A percentile compares a stretch with the other conserved stretches of the same genome.
These are phyloP conservation scores for Mentha longifolia DNA, from an alignment of 257 asterid genomes.

Conservation along the genomic window DNA sequence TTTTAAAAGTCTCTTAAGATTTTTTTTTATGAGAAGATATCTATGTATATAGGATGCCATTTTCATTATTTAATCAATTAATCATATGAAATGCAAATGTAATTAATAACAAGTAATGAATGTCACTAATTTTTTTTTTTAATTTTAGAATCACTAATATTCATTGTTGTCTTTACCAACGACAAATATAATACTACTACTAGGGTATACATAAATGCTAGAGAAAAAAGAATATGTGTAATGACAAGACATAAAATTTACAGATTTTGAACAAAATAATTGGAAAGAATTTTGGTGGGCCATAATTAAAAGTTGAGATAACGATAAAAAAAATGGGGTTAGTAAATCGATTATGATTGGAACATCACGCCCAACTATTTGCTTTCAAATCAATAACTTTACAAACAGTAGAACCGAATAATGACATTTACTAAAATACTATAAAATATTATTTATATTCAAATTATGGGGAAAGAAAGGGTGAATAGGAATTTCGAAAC, in stretches of 20 bases:
- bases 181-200: too few relatives aligned
- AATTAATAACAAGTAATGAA: too few relatives aligned
- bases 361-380: too few relatives aligned
- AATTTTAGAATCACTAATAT: too few relatives aligned
- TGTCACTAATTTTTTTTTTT: too few relatives aligned
- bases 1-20: too few relatives aligned
- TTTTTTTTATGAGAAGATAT: too few relatives aligned
- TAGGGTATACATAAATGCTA: neutral
- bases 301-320: neutral
- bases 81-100: too few relatives aligned
- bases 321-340: neutral
- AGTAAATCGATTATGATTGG: neutral
- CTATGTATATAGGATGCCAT: too few relatives aligned
- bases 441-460: neutral
- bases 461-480: neutral
- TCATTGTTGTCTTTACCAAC: too few relatives aligned
- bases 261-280: neutral
- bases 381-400: conserved; percentile 47
- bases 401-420: conserved; percentile 31
- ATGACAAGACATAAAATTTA: conserved; percentile 14
- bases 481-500: conserved; percentile 22
- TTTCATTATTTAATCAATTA: too few relatives aligned
- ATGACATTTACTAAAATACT: conserved; percentile 10
- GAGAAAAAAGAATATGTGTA: neutral
- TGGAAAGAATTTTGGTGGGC: neutral